A percentile compares a stretch with the other conserved stretches of the same genome.
Conservation (phyloP, 176 grass and related monocot species). For the Aegilops tauschii region DNA sequence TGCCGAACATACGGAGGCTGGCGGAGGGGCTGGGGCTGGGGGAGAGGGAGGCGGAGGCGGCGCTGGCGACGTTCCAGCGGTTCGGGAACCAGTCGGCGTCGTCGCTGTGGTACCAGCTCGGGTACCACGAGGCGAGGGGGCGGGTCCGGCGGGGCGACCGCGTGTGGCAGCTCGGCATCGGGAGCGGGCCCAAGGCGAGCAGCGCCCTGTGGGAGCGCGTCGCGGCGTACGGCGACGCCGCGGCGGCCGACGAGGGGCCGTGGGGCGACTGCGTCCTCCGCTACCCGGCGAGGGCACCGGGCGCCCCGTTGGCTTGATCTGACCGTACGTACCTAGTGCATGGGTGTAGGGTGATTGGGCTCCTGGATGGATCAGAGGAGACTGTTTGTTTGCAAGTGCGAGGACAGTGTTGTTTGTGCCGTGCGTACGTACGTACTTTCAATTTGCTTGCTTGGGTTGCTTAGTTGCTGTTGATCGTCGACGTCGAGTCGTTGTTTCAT, state of each 20-base stretch:
- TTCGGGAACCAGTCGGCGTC: conserved; percentile 87
- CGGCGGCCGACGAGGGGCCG: neutral
- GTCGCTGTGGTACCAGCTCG: conserved; percentile 86
- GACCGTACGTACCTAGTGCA: too few species aligned
- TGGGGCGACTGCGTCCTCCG: conserved; percentile 3
- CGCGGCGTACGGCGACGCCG: neutral
- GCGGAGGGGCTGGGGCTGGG: conserved; percentile 55
- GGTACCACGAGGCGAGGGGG: conserved; percentile 58
- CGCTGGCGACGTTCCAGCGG: conserved; percentile 68
- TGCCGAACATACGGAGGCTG: conserved; percentile 57
- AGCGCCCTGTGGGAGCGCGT: conserved; percentile 3
- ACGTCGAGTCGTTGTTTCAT: too few species aligned
- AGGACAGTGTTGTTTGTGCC: too few species aligned
- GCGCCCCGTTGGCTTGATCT: neutral
- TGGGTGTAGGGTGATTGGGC: too few species aligned
- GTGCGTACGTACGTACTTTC: too few species aligned
- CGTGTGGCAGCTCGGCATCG: conserved; percentile 68
- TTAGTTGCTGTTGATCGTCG: too few species aligned
- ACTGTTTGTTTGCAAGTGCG: too few species aligned
- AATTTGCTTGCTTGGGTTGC: too few species aligned
- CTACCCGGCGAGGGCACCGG: neutral
- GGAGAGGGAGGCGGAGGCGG: conserved; percentile 60
- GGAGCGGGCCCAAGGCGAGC: conserved; percentile 26
- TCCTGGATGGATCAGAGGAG: too few species aligned
- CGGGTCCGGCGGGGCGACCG: conserved; percentile 41